Conservation (phyloP, 2,329 filamentous ascomycete genomes). For the Pestalotiopsis sp. region DNA sequence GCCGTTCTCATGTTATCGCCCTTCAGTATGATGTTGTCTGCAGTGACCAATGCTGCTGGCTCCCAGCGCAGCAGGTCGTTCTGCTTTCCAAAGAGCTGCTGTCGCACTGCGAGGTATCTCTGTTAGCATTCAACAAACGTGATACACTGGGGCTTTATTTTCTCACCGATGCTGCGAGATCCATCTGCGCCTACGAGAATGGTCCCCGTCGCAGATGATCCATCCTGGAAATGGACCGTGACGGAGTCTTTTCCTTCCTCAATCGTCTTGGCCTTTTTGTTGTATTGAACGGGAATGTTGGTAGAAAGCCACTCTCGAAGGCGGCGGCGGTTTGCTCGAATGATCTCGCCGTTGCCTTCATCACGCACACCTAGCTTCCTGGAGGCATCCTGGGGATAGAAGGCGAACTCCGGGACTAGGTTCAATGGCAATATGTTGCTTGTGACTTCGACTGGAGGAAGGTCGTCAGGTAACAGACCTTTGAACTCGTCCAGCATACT, state of each 20-base stretch:
- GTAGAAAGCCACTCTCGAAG: conserved; percentile 29
- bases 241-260: conserved; percentile 21
- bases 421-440: neutral
- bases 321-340: conserved; percentile 23
- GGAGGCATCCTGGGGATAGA: neutral
- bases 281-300: conserved; percentile 28
- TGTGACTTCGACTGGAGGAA: neutral
- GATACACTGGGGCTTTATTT: neutral
- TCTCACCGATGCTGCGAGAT: conserved; percentile 20
- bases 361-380: neutral
- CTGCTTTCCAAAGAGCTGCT: conserved; percentile 6
- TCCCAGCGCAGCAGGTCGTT: neutral
- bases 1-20: conserved; percentile 27
- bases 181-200: conserved; percentile 32
- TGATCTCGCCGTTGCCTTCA: conserved; percentile 3
- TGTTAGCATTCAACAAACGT: neutral
- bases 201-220: conserved; percentile 24
- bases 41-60: conserved; percentile 17
- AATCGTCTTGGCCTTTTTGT: conserved; percentile 20
- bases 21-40: conserved; percentile 24
- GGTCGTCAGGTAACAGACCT: neutral
- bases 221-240: conserved; percentile 28
- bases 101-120: conserved; percentile 16
- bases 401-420: neutral
- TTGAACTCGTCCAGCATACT: conserved; percentile 2